Percentiles rank a stretch among this genome's conserved stretches.
These are phyloP conservation scores for Zasmidium angulare DNA, from an alignment of 2,329 filamentous ascomycete genomes.

Conservation along the genomic window DNA sequence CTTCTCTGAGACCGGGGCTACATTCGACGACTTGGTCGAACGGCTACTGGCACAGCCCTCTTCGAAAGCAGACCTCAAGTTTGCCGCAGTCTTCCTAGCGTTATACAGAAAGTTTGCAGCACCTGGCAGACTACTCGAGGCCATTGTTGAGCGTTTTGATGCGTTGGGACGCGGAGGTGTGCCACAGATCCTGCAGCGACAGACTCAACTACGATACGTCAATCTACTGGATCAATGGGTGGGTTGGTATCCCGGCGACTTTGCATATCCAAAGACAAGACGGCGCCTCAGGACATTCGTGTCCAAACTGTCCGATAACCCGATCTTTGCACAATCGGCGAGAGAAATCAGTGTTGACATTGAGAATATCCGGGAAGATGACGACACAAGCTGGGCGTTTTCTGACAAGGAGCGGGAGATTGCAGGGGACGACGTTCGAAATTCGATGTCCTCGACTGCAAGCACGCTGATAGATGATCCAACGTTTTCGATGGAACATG, in stretches of 20 bases:
- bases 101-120: slow-evolving; percentile 92
- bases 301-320: slow-evolving; percentile 67
- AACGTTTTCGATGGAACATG: slow-evolving; percentile 28
- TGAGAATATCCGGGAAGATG: slow-evolving; percentile 75
- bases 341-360: slow-evolving; percentile 81
- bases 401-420: slow-evolving; percentile 63
- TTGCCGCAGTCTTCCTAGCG: slow-evolving; percentile 83
- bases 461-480: slow-evolving; percentile 38
- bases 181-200: slow-evolving; percentile 72
- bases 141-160: slow-evolving; percentile 76
- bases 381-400: slow-evolving; percentile 90
- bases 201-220: slow-evolving; percentile 79
- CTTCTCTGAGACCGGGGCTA: slow-evolving; percentile 56
- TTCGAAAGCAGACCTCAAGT: slow-evolving; percentile 86
- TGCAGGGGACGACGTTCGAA: slow-evolving; percentile 37
- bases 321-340: slow-evolving; percentile 80
- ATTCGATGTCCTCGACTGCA: slow-evolving; percentile 34
- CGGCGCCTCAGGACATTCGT: slow-evolving; percentile 75
- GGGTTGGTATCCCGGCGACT: slow-evolving; percentile 85
- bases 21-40: slow-evolving; percentile 65
- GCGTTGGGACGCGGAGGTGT: slow-evolving; percentile 64
- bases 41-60: slow-evolving; percentile 79
- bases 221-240: slow-evolving; percentile 88
- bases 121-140: slow-evolving; percentile 72
- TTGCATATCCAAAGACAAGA: slow-evolving; percentile 74